Evolutionary conservation across 2,329 filamentous ascomycete species (phyloP).

Genomic region (Grosmannia clavigera): DNA sequence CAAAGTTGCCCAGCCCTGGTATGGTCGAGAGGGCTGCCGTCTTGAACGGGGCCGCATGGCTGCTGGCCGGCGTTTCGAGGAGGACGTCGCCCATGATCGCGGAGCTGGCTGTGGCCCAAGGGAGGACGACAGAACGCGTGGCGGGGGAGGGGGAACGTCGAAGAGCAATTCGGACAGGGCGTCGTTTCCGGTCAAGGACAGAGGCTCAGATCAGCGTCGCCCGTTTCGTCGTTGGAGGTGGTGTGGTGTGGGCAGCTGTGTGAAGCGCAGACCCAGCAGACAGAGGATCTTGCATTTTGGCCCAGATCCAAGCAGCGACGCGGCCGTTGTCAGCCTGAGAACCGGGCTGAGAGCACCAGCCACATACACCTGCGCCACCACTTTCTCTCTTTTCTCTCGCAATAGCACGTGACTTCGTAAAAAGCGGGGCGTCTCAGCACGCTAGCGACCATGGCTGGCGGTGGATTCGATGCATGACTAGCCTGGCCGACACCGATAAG

Average conservation of each 20-base stretch:
- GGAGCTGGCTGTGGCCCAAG: background rate
- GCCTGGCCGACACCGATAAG: too few relatives aligned
- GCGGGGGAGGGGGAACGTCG: background rate
- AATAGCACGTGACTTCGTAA: too few relatives aligned
- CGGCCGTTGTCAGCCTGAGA: background rate
- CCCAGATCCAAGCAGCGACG: background rate
- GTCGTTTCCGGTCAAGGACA: background rate
- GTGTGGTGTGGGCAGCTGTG: background rate
- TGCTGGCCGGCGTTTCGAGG: slow-evolving; percentile 63
- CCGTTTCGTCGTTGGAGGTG: background rate
- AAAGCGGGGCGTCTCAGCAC: too few relatives aligned
- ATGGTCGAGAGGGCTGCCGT: slow-evolving; percentile 70
- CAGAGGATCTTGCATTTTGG: background rate
- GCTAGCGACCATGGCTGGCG: too few relatives aligned
- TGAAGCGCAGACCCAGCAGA: too few relatives aligned
- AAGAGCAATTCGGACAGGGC: background rate
- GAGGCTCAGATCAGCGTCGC: background rate
- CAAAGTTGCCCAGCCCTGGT: slow-evolving; percentile 80
- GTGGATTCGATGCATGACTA: too few relatives aligned
- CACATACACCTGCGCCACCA: background rate
- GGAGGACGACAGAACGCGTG: background rate
- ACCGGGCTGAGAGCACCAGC: background rate
- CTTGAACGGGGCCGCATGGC: slow-evolving; percentile 64
- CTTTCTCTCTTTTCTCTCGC: background rate
- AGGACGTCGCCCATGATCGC: slow-evolving; percentile 68